These are phyloP conservation scores for Peronosclerospora sorghi DNA, from an alignment of 352 stramenopile genomes.

Conservation along the genomic window DNA sequence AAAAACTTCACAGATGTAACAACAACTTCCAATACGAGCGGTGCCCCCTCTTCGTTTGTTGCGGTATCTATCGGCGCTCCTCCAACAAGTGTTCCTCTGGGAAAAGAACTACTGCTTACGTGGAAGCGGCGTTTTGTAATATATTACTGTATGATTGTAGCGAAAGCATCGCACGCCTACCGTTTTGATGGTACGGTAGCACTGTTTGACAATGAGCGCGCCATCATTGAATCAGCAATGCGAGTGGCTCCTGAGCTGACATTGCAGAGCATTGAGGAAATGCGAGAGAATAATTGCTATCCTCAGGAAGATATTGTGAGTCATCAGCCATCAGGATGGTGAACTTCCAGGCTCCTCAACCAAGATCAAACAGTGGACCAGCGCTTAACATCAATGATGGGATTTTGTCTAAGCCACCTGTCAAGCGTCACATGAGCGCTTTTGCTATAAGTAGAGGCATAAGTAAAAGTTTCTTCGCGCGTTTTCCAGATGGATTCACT, in stretches of 20 bases:
- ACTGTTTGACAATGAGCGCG: conserved; percentile 66
- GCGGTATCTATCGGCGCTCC: conserved; percentile 18
- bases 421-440: conserved; percentile 17
- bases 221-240: conserved; percentile 79
- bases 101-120: conserved; percentile 53
- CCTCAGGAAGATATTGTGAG: conserved; percentile 28
- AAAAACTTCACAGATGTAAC: conserved; percentile 20
- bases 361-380: conserved; percentile 14
- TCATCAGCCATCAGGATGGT: conserved; percentile 13
- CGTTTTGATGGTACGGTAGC: conserved; percentile 58
- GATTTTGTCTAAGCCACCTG: conserved; percentile 4
- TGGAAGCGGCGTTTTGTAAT: conserved; percentile 80
- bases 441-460: conserved; percentile 8
- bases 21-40: conserved; percentile 4
- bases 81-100: conserved; percentile 26
- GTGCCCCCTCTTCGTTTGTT: conserved; percentile 27
- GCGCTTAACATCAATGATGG: conserved; percentile 8
- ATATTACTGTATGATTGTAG: conserved; percentile 76
- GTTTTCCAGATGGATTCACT: no score
- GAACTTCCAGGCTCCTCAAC: not conserved
- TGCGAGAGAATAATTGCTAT: conserved; percentile 39
- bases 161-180: conserved; percentile 63
- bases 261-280: conserved; percentile 57
- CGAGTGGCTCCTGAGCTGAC: conserved; percentile 60
- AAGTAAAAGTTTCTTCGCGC: conserved; percentile 26